These are phyloP conservation scores for Globisporangium megalacanthum DNA, from an alignment of 352 stramenopile genomes.

Conservation along the genomic window DNA sequence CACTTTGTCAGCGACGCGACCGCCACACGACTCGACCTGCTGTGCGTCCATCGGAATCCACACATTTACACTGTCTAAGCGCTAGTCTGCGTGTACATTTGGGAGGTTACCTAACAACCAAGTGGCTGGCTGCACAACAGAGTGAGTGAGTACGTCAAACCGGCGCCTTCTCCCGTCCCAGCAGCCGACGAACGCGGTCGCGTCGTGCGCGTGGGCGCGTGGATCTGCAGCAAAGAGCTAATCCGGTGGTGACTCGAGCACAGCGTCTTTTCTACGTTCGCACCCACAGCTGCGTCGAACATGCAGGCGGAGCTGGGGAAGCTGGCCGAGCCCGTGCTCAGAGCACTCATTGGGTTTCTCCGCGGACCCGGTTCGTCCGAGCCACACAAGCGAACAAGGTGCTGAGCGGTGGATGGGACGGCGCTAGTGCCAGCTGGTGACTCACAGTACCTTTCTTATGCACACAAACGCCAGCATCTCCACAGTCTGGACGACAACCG, in stretches of 20 bases:
- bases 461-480: slow-evolving; percentile 2
- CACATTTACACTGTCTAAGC: not conserved
- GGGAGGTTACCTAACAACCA: not conserved
- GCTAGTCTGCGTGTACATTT: not conserved
- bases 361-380: slow-evolving; percentile 19
- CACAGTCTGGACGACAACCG: slow-evolving; percentile 6
- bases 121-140: slow-evolving; percentile 10
- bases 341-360: slow-evolving; percentile 24
- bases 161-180: not conserved
- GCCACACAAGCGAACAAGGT: slow-evolving; percentile 36
- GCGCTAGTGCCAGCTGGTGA: not conserved
- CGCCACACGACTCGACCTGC: slow-evolving; percentile 25
- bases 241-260: slow-evolving; percentile 42
- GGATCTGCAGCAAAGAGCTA: slow-evolving; percentile 35
- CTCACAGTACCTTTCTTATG: no score
- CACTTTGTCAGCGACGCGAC: slow-evolving; percentile 32
- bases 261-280: slow-evolving; percentile 33
- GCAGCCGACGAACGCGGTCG: not conserved
- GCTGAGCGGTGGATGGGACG: not conserved
- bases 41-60: slow-evolving; percentile 15
- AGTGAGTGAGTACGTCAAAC: slow-evolving; percentile 36
- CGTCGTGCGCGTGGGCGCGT: slow-evolving; percentile 17
- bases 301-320: slow-evolving; percentile 35
- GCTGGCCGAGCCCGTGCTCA: slow-evolving; percentile 26
- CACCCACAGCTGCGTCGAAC: not conserved